Conservation (phyloP, 768 basidiomycete genomes). For the Nidularia sp. region DNA sequence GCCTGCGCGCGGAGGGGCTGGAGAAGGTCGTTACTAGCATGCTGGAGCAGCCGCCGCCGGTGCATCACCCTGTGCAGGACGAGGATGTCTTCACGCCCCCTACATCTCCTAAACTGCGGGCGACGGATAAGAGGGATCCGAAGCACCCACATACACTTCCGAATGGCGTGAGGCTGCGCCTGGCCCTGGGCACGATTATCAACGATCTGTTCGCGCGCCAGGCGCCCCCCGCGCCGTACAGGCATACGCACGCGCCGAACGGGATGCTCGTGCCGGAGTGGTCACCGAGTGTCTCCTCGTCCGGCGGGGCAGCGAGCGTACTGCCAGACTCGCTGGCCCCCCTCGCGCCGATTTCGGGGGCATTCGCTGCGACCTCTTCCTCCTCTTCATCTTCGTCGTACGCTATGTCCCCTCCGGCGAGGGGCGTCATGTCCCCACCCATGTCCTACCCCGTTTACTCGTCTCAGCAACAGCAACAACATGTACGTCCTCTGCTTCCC, state of each 20-base stretch:
- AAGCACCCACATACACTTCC: constrained; percentile 62
- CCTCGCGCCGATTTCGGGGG: too few relatives aligned
- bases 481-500: constrained; percentile 2
- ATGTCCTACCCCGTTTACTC: background rate
- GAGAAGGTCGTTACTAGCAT: constrained; percentile 81
- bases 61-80: constrained; percentile 46
- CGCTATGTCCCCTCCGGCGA: too few relatives aligned
- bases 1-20: constrained; percentile 73
- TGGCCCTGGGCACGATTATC: constrained; percentile 72
- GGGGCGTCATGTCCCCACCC: too few relatives aligned
- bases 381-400: too few relatives aligned
- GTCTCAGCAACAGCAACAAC: constrained; percentile 8
- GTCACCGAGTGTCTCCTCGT: too few relatives aligned
- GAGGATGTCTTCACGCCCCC: constrained; percentile 52
- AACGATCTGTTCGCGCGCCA: constrained; percentile 81
- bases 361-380: too few relatives aligned
- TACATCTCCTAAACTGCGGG: constrained; percentile 40
- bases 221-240: constrained; percentile 47
- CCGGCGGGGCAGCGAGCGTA: too few relatives aligned
- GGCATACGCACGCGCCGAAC: constrained; percentile 19
- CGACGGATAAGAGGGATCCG: constrained; percentile 20
- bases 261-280: too few relatives aligned
- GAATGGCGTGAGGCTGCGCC: constrained; percentile 75
- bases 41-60: constrained; percentile 73
- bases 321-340: background rate